These are phyloP conservation scores for Blastobotrys parvus DNA, from an alignment of 805 yeast genomes.

Conservation along the genomic window DNA sequence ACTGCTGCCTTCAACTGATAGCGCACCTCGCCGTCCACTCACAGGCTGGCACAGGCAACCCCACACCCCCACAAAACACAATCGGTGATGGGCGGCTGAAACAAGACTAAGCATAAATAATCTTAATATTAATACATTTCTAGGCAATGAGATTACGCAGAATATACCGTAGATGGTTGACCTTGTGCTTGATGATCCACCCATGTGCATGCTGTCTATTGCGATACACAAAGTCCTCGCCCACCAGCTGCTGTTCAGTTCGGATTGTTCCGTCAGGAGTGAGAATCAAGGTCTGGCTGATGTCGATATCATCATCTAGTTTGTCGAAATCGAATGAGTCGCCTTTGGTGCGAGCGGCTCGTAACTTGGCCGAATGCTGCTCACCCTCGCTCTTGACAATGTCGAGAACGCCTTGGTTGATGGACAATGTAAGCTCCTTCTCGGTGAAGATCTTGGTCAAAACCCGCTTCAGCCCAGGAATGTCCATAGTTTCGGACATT, in stretches of 20 bases:
- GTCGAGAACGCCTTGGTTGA: slow-evolving; percentile 47
- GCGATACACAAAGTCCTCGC: slow-evolving; percentile 13
- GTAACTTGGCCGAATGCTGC: slow-evolving; percentile 27
- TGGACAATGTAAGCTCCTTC: slow-evolving; percentile 41
- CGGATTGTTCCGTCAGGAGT: slow-evolving; percentile 11
- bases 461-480: slow-evolving; percentile 57
- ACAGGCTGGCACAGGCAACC: too few relatives aligned
- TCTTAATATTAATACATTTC: too few relatives aligned
- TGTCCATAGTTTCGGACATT: slow-evolving; percentile 53
- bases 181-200: slow-evolving; percentile 9
- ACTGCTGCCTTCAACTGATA: too few relatives aligned
- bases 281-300: slow-evolving; percentile 12
- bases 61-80: too few relatives aligned
- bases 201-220: slow-evolving; percentile 20
- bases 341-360: slow-evolving; percentile 29
- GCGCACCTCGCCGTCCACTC: too few relatives aligned
- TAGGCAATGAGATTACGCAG: too few relatives aligned
- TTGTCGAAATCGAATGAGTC: slow-evolving; percentile 22
- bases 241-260: slow-evolving; percentile 30
- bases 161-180: slow-evolving; percentile 14
- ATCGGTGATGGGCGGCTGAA: too few relatives aligned
- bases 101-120: too few relatives aligned
- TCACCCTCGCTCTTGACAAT: slow-evolving; percentile 48
- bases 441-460: slow-evolving; percentile 55
- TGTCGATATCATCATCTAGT: slow-evolving; percentile 8